These are phyloP conservation scores for Aureobasidium pullulans DNA, from an alignment of 2,329 filamentous ascomycete species.

Conservation along the genomic window DNA sequence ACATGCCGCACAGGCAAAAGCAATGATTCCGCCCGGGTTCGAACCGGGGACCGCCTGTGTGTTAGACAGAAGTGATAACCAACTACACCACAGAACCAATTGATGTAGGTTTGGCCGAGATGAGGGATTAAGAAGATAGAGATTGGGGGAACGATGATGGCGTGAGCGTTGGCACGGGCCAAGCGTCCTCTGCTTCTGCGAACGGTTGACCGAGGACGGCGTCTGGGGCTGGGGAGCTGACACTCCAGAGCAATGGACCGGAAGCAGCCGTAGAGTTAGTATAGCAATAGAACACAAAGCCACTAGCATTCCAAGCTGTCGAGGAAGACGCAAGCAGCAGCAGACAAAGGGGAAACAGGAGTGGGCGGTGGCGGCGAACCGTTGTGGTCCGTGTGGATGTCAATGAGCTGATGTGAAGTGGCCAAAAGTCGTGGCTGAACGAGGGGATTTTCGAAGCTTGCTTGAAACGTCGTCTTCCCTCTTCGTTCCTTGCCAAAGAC, in stretches of 20 bases:
- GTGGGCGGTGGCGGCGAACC: background rate
- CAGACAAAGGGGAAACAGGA: background rate
- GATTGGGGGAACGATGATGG: too few relatives aligned
- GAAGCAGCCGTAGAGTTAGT: too few relatives aligned
- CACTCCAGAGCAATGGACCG: too few relatives aligned
- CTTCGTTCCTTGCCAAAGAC: background rate
- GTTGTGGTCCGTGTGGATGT: background rate
- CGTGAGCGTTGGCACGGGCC: too few relatives aligned
- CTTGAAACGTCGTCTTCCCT: background rate
- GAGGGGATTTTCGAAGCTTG: background rate
- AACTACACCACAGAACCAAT: slow-evolving; percentile 10
- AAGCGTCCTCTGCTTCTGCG: too few relatives aligned
- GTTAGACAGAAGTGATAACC: slow-evolving; percentile 12
- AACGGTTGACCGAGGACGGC: too few relatives aligned
- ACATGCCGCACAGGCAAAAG: too few relatives aligned
- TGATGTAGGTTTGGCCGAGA: background rate
- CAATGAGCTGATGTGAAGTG: background rate
- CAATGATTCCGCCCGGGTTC: slow-evolving; percentile 3
- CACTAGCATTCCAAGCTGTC: too few relatives aligned
- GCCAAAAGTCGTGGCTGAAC: background rate
- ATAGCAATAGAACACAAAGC: too few relatives aligned
- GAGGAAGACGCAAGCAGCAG: background rate
- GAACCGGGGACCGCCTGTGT: slow-evolving; percentile 9
- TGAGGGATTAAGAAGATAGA: too few relatives aligned
- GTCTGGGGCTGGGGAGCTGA: too few relatives aligned